A percentile compares a stretch with the other conserved stretches of the same genome.
These are phyloP conservation scores for Neurospora tetraspora DNA, from an alignment of 495 filamentous ascomycete genomes.

Conservation along the genomic window DNA sequence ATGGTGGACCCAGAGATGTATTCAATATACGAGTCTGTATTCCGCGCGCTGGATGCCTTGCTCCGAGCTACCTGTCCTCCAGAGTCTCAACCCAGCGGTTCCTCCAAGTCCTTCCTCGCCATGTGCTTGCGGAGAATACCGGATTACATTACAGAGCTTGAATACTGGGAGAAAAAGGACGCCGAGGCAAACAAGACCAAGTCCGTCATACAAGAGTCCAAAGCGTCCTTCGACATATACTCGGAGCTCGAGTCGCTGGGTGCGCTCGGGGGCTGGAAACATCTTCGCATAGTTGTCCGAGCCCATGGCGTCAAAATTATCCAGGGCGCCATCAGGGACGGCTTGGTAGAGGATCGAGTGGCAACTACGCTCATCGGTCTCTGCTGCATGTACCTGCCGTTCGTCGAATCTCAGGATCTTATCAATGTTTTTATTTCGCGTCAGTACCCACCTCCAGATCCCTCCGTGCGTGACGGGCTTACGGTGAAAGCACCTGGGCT, in stretches of 20 bases:
- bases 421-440: slow-evolving; percentile 22
- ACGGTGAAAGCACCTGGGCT: slow-evolving; percentile 10
- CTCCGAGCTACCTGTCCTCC: slow-evolving; percentile 31
- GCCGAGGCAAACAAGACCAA: slow-evolving; percentile 39
- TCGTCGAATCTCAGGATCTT: slow-evolving; percentile 32
- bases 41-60: slow-evolving; percentile 37
- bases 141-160: slow-evolving; percentile 51
- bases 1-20: not conserved
- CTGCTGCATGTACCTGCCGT: slow-evolving; percentile 27
- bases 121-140: slow-evolving; percentile 56
- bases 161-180: slow-evolving; percentile 39
- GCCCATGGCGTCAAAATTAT: slow-evolving; percentile 57
- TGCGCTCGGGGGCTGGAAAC: slow-evolving; percentile 51
- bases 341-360: slow-evolving; percentile 30
- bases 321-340: slow-evolving; percentile 40
- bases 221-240: slow-evolving; percentile 45
- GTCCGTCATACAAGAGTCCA: slow-evolving; percentile 25
- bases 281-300: slow-evolving; percentile 53
- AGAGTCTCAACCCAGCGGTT: slow-evolving; percentile 3
- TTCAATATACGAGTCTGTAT: slow-evolving; percentile 24
- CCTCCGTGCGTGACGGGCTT: slow-evolving; percentile 18
- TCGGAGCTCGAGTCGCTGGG: slow-evolving; percentile 56
- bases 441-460: slow-evolving; percentile 27
- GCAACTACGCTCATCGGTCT: slow-evolving; percentile 30
- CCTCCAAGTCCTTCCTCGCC: slow-evolving; percentile 45